These are phyloP conservation scores for Macadamia integrifolia DNA, from an alignment of 164 flowering plant species.

Conservation along the genomic window DNA sequence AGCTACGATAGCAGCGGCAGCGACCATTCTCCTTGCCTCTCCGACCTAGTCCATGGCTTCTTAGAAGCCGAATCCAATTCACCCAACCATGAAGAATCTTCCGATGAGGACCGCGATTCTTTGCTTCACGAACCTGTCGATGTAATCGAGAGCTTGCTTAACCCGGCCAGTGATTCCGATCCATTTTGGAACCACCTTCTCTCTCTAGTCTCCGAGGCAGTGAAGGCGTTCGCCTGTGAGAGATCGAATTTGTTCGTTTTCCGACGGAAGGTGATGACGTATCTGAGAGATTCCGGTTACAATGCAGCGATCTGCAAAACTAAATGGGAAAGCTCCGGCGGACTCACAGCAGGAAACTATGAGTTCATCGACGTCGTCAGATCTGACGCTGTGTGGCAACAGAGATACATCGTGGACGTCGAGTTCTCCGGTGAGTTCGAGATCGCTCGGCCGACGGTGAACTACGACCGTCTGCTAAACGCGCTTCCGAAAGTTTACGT, in stretches of 20 bases:
- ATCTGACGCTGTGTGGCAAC: constrained; percentile 7
- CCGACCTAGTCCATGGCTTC: constrained; percentile 54
- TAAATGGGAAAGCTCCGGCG: constrained; percentile 52
- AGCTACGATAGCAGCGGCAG: constrained; percentile 58
- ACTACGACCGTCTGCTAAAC: constrained; percentile 29
- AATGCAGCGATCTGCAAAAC: constrained; percentile 87
- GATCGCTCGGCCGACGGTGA: constrained; percentile 58
- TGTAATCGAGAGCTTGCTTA: not conserved
- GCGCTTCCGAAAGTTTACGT: constrained; percentile 49
- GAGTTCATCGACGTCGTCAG: constrained; percentile 49
- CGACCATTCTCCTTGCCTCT: constrained; percentile 41
- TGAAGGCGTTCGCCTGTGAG: constrained; percentile 21
- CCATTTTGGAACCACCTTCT: constrained; percentile 24
- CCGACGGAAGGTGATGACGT: constrained; percentile 47
- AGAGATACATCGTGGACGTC: constrained; percentile 53
- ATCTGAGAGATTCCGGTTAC: constrained; percentile 33
- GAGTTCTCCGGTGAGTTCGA: constrained; percentile 63
- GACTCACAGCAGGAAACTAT: constrained; percentile 56
- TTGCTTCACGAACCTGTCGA: constrained; percentile 12
- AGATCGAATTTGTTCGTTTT: constrained; percentile 17
- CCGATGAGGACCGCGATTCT: constrained; percentile 21
- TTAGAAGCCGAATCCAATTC: constrained; percentile 26
- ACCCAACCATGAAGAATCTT: not conserved
- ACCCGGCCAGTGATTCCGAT: constrained; percentile 34
- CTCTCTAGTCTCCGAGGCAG: constrained; percentile 33